Evolutionary conservation across 2,329 filamentous ascomycete species (phyloP), one percentile per base, ranked within the genome.

Genomic region (Pleoardoris graminearum): DNA sequence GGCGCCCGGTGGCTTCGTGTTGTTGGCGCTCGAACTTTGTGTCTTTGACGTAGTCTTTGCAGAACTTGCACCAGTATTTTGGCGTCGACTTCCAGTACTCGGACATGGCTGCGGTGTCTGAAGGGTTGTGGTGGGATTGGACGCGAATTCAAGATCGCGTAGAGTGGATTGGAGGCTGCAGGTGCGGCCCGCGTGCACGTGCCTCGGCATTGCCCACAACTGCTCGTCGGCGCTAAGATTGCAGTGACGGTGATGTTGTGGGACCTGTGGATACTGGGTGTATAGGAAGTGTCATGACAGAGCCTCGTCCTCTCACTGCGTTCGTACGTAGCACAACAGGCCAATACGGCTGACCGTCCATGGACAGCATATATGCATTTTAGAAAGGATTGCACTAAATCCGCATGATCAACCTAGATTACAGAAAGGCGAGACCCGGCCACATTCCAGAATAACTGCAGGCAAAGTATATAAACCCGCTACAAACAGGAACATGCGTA

Each of bases 21-120:
- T 97, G 93, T 60, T 86, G 82, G 63, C 87, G 88, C 73, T 96
- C 92, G 74, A 97, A 85, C 62, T 90, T 87, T 19, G 92, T 97
- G 79, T 99, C 94, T 75, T 90, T 89, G 44, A 99, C 89, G 75
- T 86, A 97, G 70, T 83, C 84, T 69, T 85, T 85, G 83, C 94
- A 99, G 79, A 96, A 90, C 75, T 97, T 97, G 84, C 94, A 99
- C 91, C 92, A 97, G 78, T 96, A 96, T 71, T 88, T 93, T 5
- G 92, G 92, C 73, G 92, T 96, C 17, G 93, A 97, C 74, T 97
- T 97, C 94, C 94, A 97, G 77, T 96, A 95, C 80, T 97, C 94
- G 0, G 94, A 87, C 94, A 99, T 46, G 43, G 17, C 19, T 21
- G 21, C 17, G 23, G n/a, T 10, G 10, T n/a, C 11, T 21, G 38